Evolutionary conservation across 1,139 yeast species (phyloP).

Genomic region (Pichia cactophila): DNA sequence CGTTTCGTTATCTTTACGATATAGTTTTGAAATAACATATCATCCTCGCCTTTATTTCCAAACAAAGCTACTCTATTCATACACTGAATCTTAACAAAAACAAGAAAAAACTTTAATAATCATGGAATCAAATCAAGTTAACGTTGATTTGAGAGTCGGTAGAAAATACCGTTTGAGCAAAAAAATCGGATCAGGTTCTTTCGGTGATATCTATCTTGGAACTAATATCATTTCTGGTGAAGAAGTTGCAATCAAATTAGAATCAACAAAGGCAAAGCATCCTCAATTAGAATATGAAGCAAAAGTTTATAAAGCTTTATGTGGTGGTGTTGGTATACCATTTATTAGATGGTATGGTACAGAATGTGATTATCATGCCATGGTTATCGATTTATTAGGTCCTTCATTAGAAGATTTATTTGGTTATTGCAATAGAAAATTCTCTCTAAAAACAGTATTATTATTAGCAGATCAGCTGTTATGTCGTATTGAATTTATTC

Average conservation of each 20-base stretch:
- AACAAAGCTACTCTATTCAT: too few species aligned
- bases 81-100: too few species aligned
- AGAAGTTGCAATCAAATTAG: slow-evolving; percentile 94
- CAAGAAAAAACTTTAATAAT: too few species aligned
- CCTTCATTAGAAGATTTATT: slow-evolving; percentile 93
- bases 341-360: slow-evolving; percentile 97
- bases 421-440: slow-evolving; percentile 91
- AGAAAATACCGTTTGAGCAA: slow-evolving; percentile 93
- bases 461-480: slow-evolving; percentile 90
- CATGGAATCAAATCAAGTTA: slow-evolving; percentile 16
- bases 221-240: slow-evolving; percentile 93
- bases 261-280: slow-evolving; percentile 83
- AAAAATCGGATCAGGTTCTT: slow-evolving; percentile 94
- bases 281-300: slow-evolving; percentile 98
- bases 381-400: slow-evolving; percentile 93
- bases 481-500: slow-evolving; percentile 91
- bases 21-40: neutral
- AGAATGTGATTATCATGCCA: slow-evolving; percentile 92
- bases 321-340: slow-evolving; percentile 97
- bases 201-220: slow-evolving; percentile 87
- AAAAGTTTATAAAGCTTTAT: slow-evolving; percentile 83
- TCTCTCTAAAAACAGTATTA: slow-evolving; percentile 87
- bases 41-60: too few species aligned
- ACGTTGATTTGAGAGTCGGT: slow-evolving; percentile 63
- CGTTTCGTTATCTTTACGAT: too few species aligned